Base-by-base conservation (phyloP, 106 monocot species). In the Allium fistulosum region DNA sequence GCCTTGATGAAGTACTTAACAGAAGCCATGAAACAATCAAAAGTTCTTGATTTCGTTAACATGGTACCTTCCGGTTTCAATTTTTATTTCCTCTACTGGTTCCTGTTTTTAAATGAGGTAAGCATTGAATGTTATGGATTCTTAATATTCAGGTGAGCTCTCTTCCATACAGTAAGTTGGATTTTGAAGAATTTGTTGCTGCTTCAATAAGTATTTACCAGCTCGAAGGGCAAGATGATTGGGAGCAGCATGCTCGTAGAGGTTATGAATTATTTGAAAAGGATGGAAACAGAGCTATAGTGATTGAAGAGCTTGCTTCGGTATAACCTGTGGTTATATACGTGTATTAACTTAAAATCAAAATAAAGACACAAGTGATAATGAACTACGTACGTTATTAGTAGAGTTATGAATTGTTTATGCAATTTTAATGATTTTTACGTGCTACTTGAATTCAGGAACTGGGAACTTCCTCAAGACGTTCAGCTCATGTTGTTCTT, bases 291-390 rank as follows among this genome's bases (percentile, higher is more conserved):
- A 77, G 85, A 26, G 75, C 83, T 45, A 99, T 99, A 57, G 78
- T 83, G 86, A 99, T 99, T 48, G 99, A 99, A 78, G 99, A 99
- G 75, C 90, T 99, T 65, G 99, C 99, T 63, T 87, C 99, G 77
- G 99, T 99, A 68, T n/a, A n/a, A n/a, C n/a, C n/a, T n/a, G n/a
- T 27, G 49, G 8, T n/a, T 18, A 11, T 15, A n/a, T 3, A 28
- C 28, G 28, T 28, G 28, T 28, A 28, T 28, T 28, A 28, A 28
- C 28, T 3, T 28, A 28, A 28, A 28, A 28, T 2, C 28, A 3
- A 28, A 28, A 28, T 28, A 3, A 28, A 28, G 28, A 2, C 28
- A 1, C 28, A 28, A 28, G 28, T 28, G 2, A 28, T 28, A 28
- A 3, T 28, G 28, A 28, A 28, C 28, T 28, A 3, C 3, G 3